Evolutionary conservation across 805 yeast genomes (phyloP), one percentile per base, ranked within the genome.

Genomic region (Monosporozyma yasuniensis): DNA sequence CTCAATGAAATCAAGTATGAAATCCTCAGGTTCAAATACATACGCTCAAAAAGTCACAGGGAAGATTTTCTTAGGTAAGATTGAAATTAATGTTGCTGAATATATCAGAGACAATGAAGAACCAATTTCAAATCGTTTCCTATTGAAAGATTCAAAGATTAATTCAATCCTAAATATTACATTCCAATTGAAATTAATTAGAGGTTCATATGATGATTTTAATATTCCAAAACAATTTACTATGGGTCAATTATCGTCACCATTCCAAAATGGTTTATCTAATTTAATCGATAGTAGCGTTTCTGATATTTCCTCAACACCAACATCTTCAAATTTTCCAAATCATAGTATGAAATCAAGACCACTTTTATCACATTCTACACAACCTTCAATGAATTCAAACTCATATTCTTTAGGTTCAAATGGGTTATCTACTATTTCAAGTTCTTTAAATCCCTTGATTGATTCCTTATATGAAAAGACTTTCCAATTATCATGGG

Each of bases 101-200:
- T 87, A 83, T 63, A 76, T 83, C 4, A 65, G 68, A 25, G 65
- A 56, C 55, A 79, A 76, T 49, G 71, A 73, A 30, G 73, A 75
- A 48, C 73, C 78, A 3, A 66, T 74, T 3, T 72, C 82, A 2
- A 74, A 83, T 53, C 72, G 86, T 53, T 88, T 84, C 57, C 68
- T 91, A 42, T 70, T 91, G 35, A 83, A 83, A 58, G 77, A 87
- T 25, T 84, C 95, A 1, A 87, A 87, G 56, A 80, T 91, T 18
- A 91, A 91, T 64, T 83, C 95, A 2, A 84, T 87, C n/a, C 65
- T 84, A 38, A 81, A 76, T 52, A 53, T 87, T 41, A 74, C 82
- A 1, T 69, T 86, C n/a, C 70, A 72, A 4, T 65, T 85, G 56
- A 72, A 70, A 41, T 60, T 72, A 42, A 55, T 69, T 32, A 66